A percentile compares a stretch with the other conserved stretches of the same genome.
phyloP scores from a whole-genome alignment of 371 early-diverging fungal genomes.

The Mucor mucedo region DNA sequence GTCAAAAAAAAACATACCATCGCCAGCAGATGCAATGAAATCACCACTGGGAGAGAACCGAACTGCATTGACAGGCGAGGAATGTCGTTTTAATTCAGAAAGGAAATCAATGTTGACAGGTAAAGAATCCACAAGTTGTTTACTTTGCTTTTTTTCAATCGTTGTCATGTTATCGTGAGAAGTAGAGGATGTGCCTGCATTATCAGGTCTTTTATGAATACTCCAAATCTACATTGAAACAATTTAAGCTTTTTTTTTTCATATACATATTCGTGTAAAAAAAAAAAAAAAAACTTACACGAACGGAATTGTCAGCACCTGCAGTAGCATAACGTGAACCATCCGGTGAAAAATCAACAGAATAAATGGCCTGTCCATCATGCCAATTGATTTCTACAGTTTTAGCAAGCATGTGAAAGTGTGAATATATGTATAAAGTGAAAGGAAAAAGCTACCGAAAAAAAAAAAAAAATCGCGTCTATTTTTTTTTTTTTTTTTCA shows the following conservation, averaged over 20 bases:
- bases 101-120: slow-evolving; percentile 76
- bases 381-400: slow-evolving; percentile 96
- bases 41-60: slow-evolving; percentile 87
- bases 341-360: slow-evolving; percentile 87
- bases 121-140: slow-evolving; percentile 44
- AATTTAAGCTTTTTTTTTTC: not conserved
- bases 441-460: slow-evolving; percentile 2
- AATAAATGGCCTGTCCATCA: slow-evolving; percentile 87
- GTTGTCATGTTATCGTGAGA: slow-evolving; percentile 5
- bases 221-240: slow-evolving; percentile 68
- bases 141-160: slow-evolving; percentile 12
- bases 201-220: slow-evolving; percentile 35
- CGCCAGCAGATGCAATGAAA: slow-evolving; percentile 88
- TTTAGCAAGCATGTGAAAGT: slow-evolving; percentile 28
- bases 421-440: too few species aligned
- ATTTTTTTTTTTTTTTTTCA: not conserved
- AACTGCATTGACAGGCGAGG: slow-evolving; percentile 91
- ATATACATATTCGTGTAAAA: too few species aligned
- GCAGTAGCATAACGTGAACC: slow-evolving; percentile 82
- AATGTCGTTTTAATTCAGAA: slow-evolving; percentile 85
- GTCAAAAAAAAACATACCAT: slow-evolving; percentile 57
- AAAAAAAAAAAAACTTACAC: slow-evolving; percentile 60
- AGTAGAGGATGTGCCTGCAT: not conserved
- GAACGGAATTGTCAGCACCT: slow-evolving; percentile 89
- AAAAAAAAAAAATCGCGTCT: slow-evolving; percentile 14